Base-by-base conservation (phyloP, 1,284 basidiomycete species). In the Heterobasidion occidentale region DNA sequence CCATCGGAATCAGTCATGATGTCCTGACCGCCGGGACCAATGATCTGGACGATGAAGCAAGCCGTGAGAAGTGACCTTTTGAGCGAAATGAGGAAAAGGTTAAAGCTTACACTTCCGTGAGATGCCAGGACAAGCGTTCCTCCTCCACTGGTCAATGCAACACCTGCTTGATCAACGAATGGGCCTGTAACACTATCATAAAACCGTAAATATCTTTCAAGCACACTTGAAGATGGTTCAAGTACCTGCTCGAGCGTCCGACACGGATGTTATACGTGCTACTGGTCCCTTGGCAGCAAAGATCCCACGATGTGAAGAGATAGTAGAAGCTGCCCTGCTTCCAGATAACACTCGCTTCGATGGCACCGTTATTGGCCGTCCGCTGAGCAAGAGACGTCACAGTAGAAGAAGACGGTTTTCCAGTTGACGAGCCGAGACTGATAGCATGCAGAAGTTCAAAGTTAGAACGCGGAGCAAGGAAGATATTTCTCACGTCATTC, bases 181-280 rank as follows among this genome's bases (percentile, higher is more conserved):
- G 73, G 71, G 3, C 79, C 77, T 12, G 65, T 71, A 8, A 71
- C 63, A 45, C 75, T 74, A 35, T 15, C 15, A n/a, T 12, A 19
- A 33, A 19, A 48, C 9, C 6, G 19, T 12, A 7, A 51, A 48
- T 19, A 5, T n/a, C 9, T 17, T 51, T 34, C 12, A 14, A 19
- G 9, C 34, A 36, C n/a, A 51, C 12, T 14, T 3, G 27, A 6
- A 1, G 6, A 12, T 12, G 27, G 35, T 36, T 7, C 6, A 34
- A 65, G 34, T 59, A 78, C 77, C 65, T 74, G 14, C 71, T 65
- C 6, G 78, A 74, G 35, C 81, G 73, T 11, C 77, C 77, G 35
- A 83, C 81, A 12, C 80, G 75, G 56, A 82, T 81, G 61, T 82
- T 83, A 62, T 83, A 83, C 0, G 80, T 83, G 65, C 78, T 78